Conservation (phyloP, 768 basidiomycete species). For the Phylloporus scabripes region DNA sequence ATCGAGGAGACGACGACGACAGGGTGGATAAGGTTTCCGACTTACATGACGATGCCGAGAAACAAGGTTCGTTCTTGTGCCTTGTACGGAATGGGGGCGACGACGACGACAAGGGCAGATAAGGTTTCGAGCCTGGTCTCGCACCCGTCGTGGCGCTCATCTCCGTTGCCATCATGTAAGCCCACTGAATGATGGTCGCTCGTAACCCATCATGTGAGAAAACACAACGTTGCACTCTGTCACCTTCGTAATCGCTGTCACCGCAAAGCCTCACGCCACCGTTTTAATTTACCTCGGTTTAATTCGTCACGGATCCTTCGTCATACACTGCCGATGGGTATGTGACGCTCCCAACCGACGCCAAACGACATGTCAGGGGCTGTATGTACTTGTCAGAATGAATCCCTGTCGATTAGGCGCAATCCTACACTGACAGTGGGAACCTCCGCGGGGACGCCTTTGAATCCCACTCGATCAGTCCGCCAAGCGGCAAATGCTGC, state of each 20-base stretch:
- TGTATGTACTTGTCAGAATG: no score
- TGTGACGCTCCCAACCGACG: not conserved
- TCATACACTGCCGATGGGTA: not conserved
- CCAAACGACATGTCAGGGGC: no score
- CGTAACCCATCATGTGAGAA: not conserved
- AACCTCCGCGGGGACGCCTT: not conserved
- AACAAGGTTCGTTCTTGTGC: not conserved
- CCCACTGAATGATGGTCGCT: not conserved
- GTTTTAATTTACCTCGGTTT: conserved; percentile 8
- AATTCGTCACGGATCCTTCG: not conserved
- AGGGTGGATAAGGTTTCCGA: no score
- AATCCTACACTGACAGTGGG: not conserved
- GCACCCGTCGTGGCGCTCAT: not conserved
- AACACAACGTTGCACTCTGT: not conserved
- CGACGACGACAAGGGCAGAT: not conserved
- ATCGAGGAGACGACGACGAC: no score
- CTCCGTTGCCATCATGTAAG: no score
- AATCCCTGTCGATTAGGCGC: no score
- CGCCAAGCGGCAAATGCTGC: conserved; percentile 86
- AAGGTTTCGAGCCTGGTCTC: not conserved
- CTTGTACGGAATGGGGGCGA: not conserved
- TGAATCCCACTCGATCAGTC: conserved; percentile 63
- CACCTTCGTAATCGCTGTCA: conserved; percentile 8
- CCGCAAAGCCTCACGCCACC: not conserved
- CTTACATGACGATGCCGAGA: no score